These are phyloP conservation scores for Crepidotus variabilis DNA, from an alignment of 768 basidiomycete genomes.

Conservation along the genomic window DNA sequence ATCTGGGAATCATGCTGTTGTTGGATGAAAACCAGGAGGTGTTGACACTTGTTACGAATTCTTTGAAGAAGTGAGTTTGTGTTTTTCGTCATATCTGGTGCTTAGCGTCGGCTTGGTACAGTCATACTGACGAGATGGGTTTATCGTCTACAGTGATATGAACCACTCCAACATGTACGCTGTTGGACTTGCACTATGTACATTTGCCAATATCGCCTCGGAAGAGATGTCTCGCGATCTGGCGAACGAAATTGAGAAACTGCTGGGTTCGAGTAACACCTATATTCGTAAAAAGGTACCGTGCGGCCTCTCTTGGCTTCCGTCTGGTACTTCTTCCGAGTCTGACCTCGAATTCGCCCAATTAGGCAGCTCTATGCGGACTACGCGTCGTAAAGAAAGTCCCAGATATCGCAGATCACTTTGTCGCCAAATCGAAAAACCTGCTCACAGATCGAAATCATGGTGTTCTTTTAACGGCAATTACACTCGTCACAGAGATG, in stretches of 20 bases:
- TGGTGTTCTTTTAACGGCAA: slow-evolving; percentile 90
- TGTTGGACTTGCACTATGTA: slow-evolving; percentile 94
- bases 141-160: slow-evolving; percentile 71
- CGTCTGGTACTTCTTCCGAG: not conserved
- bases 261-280: slow-evolving; percentile 94
- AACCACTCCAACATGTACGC: slow-evolving; percentile 99
- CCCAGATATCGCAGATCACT: slow-evolving; percentile 93
- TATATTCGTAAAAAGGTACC: slow-evolving; percentile 97
- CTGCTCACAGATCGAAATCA: slow-evolving; percentile 95
- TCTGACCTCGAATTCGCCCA: too few species aligned
- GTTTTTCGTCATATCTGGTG: not conserved
- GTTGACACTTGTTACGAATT: slow-evolving; percentile 94
- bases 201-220: slow-evolving; percentile 97
- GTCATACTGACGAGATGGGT: slow-evolving; percentile 5
- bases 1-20: slow-evolving; percentile 95
- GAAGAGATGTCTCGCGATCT: slow-evolving; percentile 99
- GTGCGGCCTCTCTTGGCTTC: not conserved
- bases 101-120: too few species aligned
- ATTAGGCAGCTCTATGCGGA: slow-evolving; percentile 91
- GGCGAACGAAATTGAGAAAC: slow-evolving; percentile 95
- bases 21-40: slow-evolving; percentile 98
- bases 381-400: slow-evolving; percentile 93
- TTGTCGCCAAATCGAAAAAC: slow-evolving; percentile 81
- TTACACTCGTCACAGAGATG: slow-evolving; percentile 95
- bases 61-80: slow-evolving; percentile 86